Evolutionary conservation across 129 eudicot species (phyloP).

Genomic region (Smallanthus sonchifolius): DNA sequence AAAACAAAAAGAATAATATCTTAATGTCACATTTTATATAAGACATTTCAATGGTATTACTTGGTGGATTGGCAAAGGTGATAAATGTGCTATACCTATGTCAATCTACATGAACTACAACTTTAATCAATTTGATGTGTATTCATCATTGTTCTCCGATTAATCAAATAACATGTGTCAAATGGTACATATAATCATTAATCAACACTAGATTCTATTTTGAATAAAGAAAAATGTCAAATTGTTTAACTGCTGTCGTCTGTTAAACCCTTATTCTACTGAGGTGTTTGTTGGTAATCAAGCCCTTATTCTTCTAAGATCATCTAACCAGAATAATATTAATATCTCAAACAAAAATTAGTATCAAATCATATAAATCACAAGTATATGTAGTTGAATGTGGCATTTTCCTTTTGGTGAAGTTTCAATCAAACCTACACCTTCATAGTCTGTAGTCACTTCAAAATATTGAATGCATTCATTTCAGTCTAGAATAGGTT

Average conservation of each 20-base stretch:
- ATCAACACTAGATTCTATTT: neutral
- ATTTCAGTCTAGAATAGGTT: neutral
- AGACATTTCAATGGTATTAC: neutral
- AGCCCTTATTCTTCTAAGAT: neutral
- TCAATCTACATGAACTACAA: neutral
- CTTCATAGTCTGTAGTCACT: no score
- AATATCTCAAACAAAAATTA: neutral
- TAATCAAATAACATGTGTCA: neutral
- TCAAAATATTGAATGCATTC: neutral
- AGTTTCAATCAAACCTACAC: neutral
- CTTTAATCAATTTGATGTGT: neutral
- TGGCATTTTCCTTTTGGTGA: neutral
- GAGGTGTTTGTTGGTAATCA: neutral
- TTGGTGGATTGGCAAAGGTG: neutral
- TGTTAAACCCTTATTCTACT: neutral
- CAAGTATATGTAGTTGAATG: neutral
- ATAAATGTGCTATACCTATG: neutral
- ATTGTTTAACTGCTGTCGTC: neutral
- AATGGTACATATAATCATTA: neutral
- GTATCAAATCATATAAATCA: conserved; percentile 1
- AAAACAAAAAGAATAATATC: neutral
- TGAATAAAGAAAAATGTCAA: neutral
- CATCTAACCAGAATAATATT: neutral
- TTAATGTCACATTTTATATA: neutral
- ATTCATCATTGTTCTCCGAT: neutral